Base-by-base conservation (phyloP, 2,329 filamentous ascomycete species). In the Rachicladosporium sp. region DNA sequence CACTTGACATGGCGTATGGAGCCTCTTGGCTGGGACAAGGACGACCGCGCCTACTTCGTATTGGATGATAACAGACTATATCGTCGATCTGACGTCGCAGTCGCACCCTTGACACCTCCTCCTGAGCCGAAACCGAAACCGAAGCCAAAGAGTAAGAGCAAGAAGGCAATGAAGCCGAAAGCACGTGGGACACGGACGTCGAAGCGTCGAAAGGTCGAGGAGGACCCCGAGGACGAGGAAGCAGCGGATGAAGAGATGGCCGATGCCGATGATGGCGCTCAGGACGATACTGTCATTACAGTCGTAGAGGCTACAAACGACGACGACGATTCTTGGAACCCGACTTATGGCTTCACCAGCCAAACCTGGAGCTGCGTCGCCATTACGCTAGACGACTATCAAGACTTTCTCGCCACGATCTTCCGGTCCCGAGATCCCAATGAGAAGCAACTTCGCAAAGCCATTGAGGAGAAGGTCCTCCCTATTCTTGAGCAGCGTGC, bases 51-150 rank as follows among this genome's bases (percentile, higher is more conserved):
- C 29, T 93, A 96, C 57, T 93, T 82, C 54, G 80, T 96, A 3
- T 73, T 98, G 3, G 89, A 96, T 51, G 91, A 98, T 58, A 93
- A 95, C 52, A 76, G 91, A 46, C 69, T 98, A 32, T 98, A 98
- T 59, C 82, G 88, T 41, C 71, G 82, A 44, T 86, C 83, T n/a
- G 84, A 93, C 43, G 73, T 81, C 19, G 75, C 77, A 1, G 68
- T 74, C 2, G 72, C 76, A 5, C 61, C 74, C 10, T 63, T 70
- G 4, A 64, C 69, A n/a, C 58, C 70, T 2, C 47, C 50, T 6
- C 60, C 71, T 19, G 81, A 81, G 55, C 67, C 74, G 2, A 63
- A 63, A 43, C 44, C 60, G 4, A 69, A 67, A 45, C 13, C 61
- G 3, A 74, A 80, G 70, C 59, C 68, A 4, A 83, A 78, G 52